These are phyloP conservation scores for Colletotrichum sp. DNA, from an alignment of 2,329 filamentous ascomycete genomes.

Conservation along the genomic window DNA sequence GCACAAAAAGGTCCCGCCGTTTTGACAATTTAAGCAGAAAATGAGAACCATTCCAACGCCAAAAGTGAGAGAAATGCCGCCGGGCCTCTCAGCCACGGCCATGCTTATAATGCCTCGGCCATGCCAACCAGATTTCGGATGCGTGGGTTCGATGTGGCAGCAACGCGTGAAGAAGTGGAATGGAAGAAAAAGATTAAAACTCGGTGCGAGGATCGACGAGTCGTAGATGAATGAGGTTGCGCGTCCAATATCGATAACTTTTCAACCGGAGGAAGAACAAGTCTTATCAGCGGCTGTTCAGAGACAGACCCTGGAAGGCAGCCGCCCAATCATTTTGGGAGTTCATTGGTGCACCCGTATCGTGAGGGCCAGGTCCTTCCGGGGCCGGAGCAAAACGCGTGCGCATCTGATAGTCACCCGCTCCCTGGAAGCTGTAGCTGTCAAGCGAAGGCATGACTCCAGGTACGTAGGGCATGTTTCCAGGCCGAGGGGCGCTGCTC, in stretches of 20 bases:
- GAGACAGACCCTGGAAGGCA: slow-evolving; percentile 73
- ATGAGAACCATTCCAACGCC: slow-evolving; percentile 5
- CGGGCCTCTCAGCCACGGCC: neutral
- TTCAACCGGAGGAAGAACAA: neutral
- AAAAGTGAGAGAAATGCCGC: slow-evolving; percentile 1
- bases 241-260: neutral
- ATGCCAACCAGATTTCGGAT: neutral
- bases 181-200: neutral
- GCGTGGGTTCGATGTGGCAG: neutral
- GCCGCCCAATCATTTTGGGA: slow-evolving; percentile 64
- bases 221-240: neutral
- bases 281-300: slow-evolving; percentile 62
- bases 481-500: slow-evolving; percentile 37
- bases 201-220: neutral
- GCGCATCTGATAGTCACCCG: slow-evolving; percentile 53
- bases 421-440: slow-evolving; percentile 46
- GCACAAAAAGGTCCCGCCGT: slow-evolving; percentile 17
- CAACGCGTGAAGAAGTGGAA: neutral
- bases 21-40: slow-evolving; percentile 14
- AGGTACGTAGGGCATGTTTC: slow-evolving; percentile 41
- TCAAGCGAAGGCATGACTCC: slow-evolving; percentile 47
- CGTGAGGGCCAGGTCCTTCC: slow-evolving; percentile 34
- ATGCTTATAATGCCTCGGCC: slow-evolving; percentile 9
- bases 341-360: slow-evolving; percentile 19
- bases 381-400: slow-evolving; percentile 51